Percentiles rank a stretch among this genome's conserved stretches.
These are phyloP conservation scores for Fraxinus quadrangulata DNA, from an alignment of 257 asterid genomes.

Conservation along the genomic window DNA sequence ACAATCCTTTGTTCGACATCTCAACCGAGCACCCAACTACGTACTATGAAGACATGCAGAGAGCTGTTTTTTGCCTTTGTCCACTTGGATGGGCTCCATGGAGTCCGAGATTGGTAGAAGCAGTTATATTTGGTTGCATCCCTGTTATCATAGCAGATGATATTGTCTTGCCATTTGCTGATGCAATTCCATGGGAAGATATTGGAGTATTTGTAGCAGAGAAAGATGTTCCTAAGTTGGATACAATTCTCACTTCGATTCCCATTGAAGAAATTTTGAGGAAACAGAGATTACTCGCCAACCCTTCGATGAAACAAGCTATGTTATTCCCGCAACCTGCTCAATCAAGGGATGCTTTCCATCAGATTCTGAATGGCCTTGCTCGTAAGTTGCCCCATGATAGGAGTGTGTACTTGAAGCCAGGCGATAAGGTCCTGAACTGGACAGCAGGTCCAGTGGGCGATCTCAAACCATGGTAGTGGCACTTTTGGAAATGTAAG, in stretches of 20 bases:
- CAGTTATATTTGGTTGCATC: slow-evolving; percentile 81
- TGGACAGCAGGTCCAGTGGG: slow-evolving; percentile 59
- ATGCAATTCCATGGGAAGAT: slow-evolving; percentile 62
- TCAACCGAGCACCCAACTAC: slow-evolving; percentile 81
- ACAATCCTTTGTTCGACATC: slow-evolving; percentile 83
- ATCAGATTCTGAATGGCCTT: slow-evolving; percentile 70
- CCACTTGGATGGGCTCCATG: slow-evolving; percentile 96
- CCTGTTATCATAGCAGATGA: slow-evolving; percentile 90
- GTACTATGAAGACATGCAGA: slow-evolving; percentile 84
- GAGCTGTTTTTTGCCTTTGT: slow-evolving; percentile 77
- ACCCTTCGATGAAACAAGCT: slow-evolving; percentile 60
- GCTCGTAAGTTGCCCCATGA: slow-evolving; percentile 58
- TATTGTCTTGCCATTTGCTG: slow-evolving; percentile 73
- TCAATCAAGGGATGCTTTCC: slow-evolving; percentile 75
- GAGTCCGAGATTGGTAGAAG: slow-evolving; percentile 87
- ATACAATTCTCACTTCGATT: slow-evolving; percentile 52
- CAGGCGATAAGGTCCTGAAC: slow-evolving; percentile 34
- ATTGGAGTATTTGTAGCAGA: slow-evolving; percentile 55
- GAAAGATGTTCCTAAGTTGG: slow-evolving; percentile 54
- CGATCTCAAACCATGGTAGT: slow-evolving; percentile 74
- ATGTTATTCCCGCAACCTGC: slow-evolving; percentile 65
- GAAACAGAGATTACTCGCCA: slow-evolving; percentile 66
- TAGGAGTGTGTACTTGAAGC: slow-evolving; percentile 40
- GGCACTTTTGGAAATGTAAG: neutral
- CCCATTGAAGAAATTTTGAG: slow-evolving; percentile 51